These are phyloP conservation scores for Fragaria vesca DNA, from an alignment of 306 rosid species.

Conservation along the genomic window DNA sequence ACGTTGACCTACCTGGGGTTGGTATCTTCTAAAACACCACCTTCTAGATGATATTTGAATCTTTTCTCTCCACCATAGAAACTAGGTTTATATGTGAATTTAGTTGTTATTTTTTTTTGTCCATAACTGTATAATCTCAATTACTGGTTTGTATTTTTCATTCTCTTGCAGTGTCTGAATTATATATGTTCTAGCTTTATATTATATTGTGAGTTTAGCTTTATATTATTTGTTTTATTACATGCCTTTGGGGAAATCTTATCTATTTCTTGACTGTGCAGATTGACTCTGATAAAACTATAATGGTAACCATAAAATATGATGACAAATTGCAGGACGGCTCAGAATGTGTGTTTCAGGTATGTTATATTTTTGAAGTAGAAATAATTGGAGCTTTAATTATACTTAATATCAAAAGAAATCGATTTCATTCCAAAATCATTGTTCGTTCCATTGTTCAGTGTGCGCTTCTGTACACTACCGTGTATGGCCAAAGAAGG, in stretches of 20 bases:
- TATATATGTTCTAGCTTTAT: background rate
- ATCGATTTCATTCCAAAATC: background rate
- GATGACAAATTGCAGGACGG: constrained; percentile 97
- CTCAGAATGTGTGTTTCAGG: constrained; percentile 96
- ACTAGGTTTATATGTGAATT: background rate
- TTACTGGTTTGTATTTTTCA: background rate
- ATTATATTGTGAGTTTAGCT: background rate
- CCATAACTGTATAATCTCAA: background rate
- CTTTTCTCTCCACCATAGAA: background rate
- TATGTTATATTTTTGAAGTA: constrained; percentile 16
- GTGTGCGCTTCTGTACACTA: constrained; percentile 94
- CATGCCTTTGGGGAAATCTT: background rate
- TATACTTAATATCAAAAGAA: background rate
- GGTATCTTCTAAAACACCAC: constrained; percentile 31
- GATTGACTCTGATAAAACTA: constrained; percentile 95
- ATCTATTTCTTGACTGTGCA: constrained; percentile 29
- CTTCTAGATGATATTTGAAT: background rate
- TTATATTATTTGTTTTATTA: no score
- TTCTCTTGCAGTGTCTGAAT: constrained; percentile 1
- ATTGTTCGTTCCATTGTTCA: constrained; percentile 20
- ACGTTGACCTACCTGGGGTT: constrained; percentile 93
- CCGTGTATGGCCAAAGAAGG: constrained; percentile 82
- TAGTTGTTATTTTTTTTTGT: background rate
- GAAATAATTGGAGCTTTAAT: background rate
- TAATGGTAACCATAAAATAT: constrained; percentile 83